These are phyloP conservation scores for Apiospora aurea DNA, from an alignment of 2,329 filamentous ascomycete species.

Conservation along the genomic window DNA sequence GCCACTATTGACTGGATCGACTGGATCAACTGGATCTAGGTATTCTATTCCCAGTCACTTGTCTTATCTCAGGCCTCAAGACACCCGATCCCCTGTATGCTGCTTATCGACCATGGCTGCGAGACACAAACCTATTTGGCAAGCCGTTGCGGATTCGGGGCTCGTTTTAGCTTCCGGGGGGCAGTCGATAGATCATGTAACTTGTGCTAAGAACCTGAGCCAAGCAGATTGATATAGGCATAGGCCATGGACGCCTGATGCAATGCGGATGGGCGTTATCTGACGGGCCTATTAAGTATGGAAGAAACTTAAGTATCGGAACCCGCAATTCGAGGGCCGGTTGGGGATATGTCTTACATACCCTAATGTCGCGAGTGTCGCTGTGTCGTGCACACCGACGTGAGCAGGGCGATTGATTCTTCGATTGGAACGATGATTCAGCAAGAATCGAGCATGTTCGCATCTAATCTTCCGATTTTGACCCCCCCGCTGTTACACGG, in stretches of 20 bases:
- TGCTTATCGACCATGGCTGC: not conserved
- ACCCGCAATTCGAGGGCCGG: not conserved
- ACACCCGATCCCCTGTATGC: not conserved
- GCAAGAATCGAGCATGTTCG: not conserved
- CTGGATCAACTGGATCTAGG: not conserved
- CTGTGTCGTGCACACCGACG: not conserved
- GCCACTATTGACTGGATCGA: not conserved
- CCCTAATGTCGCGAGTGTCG: not conserved
- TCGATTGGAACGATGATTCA: not conserved
- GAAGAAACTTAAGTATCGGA: not conserved
- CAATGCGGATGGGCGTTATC: not conserved
- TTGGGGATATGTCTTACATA: not conserved
- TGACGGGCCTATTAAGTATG: too few relatives aligned
- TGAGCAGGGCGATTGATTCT: not conserved
- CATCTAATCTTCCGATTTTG: constrained; percentile 1
- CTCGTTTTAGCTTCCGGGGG: constrained; percentile 10
- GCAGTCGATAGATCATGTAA: not conserved
- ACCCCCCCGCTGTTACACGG: not conserved
- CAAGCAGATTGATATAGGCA: not conserved
- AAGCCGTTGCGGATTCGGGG: not conserved
- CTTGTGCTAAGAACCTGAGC: not conserved
- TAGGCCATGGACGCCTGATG: not conserved
- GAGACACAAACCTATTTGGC: not conserved
- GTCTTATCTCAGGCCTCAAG: not conserved
- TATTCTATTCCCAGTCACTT: not conserved